phyloP scores from a whole-genome alignment of 805 yeast genomes.

The Grigorovia transvaalensis region DNA sequence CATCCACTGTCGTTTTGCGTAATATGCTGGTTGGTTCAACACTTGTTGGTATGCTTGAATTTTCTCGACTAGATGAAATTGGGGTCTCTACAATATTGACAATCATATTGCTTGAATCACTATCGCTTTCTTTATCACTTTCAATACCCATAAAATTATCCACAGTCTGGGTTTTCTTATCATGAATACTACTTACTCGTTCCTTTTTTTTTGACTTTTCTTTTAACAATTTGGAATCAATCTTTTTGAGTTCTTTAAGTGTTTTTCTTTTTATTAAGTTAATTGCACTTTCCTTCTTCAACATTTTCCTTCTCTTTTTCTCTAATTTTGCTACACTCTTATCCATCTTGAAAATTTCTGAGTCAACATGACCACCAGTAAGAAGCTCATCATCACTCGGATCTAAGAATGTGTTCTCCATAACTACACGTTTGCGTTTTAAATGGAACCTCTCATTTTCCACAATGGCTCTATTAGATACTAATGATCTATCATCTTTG shows the following conservation, averaged over 20 bases:
- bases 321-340: constrained; percentile 1
- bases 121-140: constrained; percentile 2
- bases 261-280: constrained; percentile 7
- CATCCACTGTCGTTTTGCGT: constrained; percentile 19
- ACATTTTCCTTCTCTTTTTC: constrained; percentile 1
- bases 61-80: not conserved
- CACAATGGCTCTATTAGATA: constrained; percentile 46
- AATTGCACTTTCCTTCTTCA: constrained; percentile 5
- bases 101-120: not conserved
- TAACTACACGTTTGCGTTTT: constrained; percentile 8
- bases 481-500: constrained; percentile 59
- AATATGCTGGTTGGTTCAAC: constrained; percentile 2
- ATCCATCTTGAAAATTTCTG: constrained; percentile 13
- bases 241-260: constrained; percentile 1
- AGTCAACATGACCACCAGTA: constrained; percentile 12
- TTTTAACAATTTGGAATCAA: not conserved
- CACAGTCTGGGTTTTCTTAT: not conserved
- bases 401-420: constrained; percentile 13
- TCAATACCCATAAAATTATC: constrained; percentile 21
- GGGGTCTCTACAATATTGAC: not conserved
- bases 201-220: not conserved
- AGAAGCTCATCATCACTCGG: constrained; percentile 18
- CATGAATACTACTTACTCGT: too few relatives aligned
- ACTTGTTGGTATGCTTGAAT: not conserved
- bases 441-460: constrained; percentile 25